Evolutionary conservation across 305 asterid genomes (phyloP), one percentile per base, ranked within the genome.

Genomic region (Fraxinus nigra): DNA sequence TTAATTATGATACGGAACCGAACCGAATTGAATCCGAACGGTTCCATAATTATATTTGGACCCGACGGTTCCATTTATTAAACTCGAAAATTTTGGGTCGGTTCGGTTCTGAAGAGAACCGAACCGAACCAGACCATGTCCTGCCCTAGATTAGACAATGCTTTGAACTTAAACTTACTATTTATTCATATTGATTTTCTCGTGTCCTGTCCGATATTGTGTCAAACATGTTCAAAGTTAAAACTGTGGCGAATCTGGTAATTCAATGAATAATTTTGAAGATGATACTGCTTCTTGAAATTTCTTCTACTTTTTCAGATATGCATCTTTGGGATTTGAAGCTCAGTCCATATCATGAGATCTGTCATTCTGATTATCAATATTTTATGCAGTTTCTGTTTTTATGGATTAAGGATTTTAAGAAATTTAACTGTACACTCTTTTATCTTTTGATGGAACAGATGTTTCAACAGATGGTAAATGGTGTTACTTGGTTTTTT

Each of bases 401-500:
- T 59, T 20, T 22, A 61, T 61, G 16, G 30, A 22, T 22, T 61
- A 24, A 14, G 69, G 75, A 75, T 74, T 26, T 81, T n/a, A 76
- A 81, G 70, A 63, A 30, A 43, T 24, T 75, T 75, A 43, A 24
- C 28, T 43, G 63, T 75, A 4, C 22, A 75, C 38, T 30, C 69
- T 3, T 18, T 18, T 38, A 69, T 48, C 56, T 63, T 80, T 78
- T 78, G 79, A 30, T 73, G 69, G 11, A 85, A 73, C 89, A 93
- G 97, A 93, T 80, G 78, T 91, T 85, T 89, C 92, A 5, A 92
- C 97, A 5, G 97, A 93, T 85, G 95, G 97, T 33, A 92, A 87
- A 85, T 93, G 97, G 97, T 93, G 97, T 85, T 93, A 92, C 88
- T 28, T 92, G 77, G 93, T 59, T 59, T 61, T 61, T 24, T 61